Conservation (phyloP, 441 rosid genomes). For the Populus hybrid region DNA sequence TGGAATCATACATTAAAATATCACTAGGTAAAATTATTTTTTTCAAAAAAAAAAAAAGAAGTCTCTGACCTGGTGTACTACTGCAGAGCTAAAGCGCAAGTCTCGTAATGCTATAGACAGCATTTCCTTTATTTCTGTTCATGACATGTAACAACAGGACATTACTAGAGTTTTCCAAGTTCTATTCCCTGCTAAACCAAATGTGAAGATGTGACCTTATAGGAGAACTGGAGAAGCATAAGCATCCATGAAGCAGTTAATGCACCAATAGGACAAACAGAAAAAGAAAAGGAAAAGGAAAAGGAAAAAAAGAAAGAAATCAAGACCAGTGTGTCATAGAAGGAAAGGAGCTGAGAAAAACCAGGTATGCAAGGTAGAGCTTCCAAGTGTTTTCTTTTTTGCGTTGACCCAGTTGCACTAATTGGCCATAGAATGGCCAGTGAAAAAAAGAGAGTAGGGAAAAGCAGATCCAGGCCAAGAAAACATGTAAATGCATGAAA, state of each 20-base stretch:
- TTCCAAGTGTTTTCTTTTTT: not conserved
- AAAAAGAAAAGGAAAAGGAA: not conserved
- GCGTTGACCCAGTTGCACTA: not conserved
- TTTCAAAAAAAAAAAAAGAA: not conserved
- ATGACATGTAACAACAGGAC: slow-evolving; percentile 27
- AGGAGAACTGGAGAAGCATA: not conserved
- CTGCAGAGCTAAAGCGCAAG: slow-evolving; percentile 78
- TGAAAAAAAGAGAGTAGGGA: too few species aligned
- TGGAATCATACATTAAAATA: not conserved
- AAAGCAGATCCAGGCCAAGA: not conserved
- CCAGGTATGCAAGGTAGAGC: not conserved
- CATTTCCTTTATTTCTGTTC: slow-evolving; percentile 88
- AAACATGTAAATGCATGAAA: not conserved
- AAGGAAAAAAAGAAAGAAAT: not conserved
- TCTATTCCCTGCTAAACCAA: not conserved
- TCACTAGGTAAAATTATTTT: not conserved
- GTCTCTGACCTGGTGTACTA: slow-evolving; percentile 81
- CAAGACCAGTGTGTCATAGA: not conserved
- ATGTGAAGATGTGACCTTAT: not conserved
- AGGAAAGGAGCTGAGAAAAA: not conserved
- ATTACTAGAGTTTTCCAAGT: slow-evolving; percentile 6
- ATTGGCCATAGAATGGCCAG: not conserved
- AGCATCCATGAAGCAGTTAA: not conserved
- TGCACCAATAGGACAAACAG: not conserved
- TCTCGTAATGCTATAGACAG: slow-evolving; percentile 73